These are phyloP conservation scores for Gnaphalium uliginosum DNA, from an alignment of 129 eudicot species.

Conservation along the genomic window DNA sequence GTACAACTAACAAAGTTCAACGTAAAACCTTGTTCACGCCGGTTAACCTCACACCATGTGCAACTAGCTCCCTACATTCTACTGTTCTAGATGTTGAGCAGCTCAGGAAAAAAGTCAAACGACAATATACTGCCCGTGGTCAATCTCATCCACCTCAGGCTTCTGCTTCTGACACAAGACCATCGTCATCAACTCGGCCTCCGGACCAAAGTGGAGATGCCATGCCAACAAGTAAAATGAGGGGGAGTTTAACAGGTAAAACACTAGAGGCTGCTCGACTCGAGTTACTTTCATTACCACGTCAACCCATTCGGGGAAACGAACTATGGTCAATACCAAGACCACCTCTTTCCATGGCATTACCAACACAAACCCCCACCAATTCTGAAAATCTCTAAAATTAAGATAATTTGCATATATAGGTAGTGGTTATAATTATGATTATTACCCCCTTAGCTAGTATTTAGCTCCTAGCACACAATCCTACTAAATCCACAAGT, in stretches of 20 bases:
- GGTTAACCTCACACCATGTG: constrained; percentile 13
- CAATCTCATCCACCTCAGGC: background rate
- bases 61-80: background rate
- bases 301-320: constrained; percentile 19
- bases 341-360: background rate
- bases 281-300: constrained; percentile 28
- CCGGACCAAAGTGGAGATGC: constrained; percentile 16
- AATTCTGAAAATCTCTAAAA: constrained; percentile 10
- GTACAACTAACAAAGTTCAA: constrained; percentile 2
- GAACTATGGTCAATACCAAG: constrained; percentile 21
- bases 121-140: background rate
- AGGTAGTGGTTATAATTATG: background rate
- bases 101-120: background rate
- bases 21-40: constrained; percentile 4
- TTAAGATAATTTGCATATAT: background rate
- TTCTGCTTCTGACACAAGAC: background rate
- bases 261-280: constrained; percentile 21
- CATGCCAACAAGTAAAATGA: constrained; percentile 27
- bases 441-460: background rate
- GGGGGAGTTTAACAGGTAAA: constrained; percentile 35
- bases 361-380: background rate
- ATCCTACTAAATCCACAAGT: background rate
- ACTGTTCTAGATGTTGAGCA: constrained; percentile 3
- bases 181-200: background rate
- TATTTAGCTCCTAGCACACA: background rate